Base-by-base conservation (phyloP, 768 basidiomycete species). In the Russula olivacea region DNA sequence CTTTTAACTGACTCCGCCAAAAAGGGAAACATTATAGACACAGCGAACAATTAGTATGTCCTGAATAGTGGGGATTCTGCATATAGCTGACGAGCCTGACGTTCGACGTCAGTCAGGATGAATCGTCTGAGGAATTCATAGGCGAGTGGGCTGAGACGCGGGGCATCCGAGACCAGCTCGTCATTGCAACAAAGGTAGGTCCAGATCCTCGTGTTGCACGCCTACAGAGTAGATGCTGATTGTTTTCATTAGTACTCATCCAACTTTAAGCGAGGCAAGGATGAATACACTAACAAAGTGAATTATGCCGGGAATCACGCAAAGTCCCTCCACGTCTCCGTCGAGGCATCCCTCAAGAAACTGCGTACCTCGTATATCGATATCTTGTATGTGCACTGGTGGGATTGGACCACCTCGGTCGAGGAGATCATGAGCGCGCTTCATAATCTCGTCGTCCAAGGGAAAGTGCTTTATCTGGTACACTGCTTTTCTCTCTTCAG, bases 301-400 rank as follows among this genome's bases (percentile, higher is more conserved):
- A 78, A 81, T 72, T 80, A 75, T 65, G 63, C 64, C 19, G 78
- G 80, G 12, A 81, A 80, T 72, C 67, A 71, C 65, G 63, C 72
- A 57, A 78, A 79, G 68, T 71, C 67, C 1, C 58, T 78, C 50
- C 66, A 62, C 40, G 23, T 74, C 49, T 75, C 72, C 7, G 69
- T 77, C 6, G 72, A 73, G n/a, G 73, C 70, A 2, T 75, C 73
- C 40, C 71, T 81, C 58, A 74, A 74, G 64, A 85, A 83, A 63
- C 76, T 88, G 21, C 73, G 82, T 48, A 86, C 84, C 0, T 73
- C 78, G n/a, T 87, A 81, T 34, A 53, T 85, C 67, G 83, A 85
- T 66, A 76, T 85, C 54, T 69, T 84, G 34, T 83, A 85, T 63
- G 67, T 83, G 6, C 83, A 84, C 66, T 81, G 76, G 74, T 78